A percentile compares a stretch with the other conserved stretches of the same genome.
phyloP scores from a whole-genome alignment of 2,329 filamentous ascomycete species.

The Diaporthe longicolla region DNA sequence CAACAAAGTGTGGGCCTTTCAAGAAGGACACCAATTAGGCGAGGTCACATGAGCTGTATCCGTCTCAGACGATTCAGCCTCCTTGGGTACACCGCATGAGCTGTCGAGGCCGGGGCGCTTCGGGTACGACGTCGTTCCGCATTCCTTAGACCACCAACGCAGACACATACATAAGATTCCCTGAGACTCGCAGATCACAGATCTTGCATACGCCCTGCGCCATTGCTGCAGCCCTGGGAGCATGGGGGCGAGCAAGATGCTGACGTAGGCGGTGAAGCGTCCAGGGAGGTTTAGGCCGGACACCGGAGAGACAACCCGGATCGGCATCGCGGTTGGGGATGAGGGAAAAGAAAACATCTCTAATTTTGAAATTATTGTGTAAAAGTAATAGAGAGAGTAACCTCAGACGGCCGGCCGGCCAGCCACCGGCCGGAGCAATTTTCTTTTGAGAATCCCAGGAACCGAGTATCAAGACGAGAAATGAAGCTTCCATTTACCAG shows the following conservation, averaged over 20 bases:
- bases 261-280: constrained; percentile 29
- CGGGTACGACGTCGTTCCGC: constrained; percentile 36
- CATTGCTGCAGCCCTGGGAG: constrained; percentile 29
- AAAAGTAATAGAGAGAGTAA: constrained; percentile 20
- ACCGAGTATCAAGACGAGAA: background rate
- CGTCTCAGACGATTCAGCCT: constrained; percentile 35
- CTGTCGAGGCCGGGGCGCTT: constrained; percentile 9
- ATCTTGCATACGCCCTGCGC: constrained; percentile 29
- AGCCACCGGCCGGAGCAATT: constrained; percentile 27
- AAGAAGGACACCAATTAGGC: constrained; percentile 21
- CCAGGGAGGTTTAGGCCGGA: background rate
- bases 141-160: background rate
- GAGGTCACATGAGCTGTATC: constrained; percentile 23
- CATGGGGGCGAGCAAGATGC: background rate
- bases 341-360: background rate
- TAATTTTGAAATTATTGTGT: constrained; percentile 8
- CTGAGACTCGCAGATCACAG: background rate
- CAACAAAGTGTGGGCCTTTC: background rate
- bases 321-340: background rate
- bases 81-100: constrained; percentile 40
- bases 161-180: background rate
- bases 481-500: background rate
- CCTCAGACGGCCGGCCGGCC: background rate
- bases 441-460: constrained; percentile 8
- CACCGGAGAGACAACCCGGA: background rate